Base-by-base conservation (phyloP, 805 yeast species). In the Pichia californica region DNA sequence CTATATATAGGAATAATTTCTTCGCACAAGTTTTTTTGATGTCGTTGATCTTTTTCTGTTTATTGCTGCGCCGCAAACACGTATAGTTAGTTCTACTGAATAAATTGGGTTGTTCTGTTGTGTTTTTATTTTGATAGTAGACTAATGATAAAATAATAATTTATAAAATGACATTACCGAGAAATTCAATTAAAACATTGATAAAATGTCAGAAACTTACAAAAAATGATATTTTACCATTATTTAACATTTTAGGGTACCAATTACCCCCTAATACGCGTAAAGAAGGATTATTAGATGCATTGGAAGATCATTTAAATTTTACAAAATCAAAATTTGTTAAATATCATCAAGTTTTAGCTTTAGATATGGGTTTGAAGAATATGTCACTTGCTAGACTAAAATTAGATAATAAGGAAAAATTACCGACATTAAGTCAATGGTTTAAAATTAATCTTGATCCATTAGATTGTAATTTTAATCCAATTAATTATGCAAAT, bases 381-480 rank as follows among this genome's bases (percentile, higher is more conserved):
- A 63, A 65, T 43, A 63, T 65, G 46, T 57, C 68, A 3, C 50
- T 63, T 35, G 47, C 63, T 34, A 49, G 53, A 35, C 32, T 63
- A 25, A 31, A 52, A 4, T 28, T 41, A 1, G 36, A 41, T 11
- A 19, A 25, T 9, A 7, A 20, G 1, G 30, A 34, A 2, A 21
- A 38, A 3, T 19, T 23, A 6, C 60, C 64, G 1, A 31, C 29
- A 2, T 31, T 63, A 3, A 39, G 39, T 3, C 66, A 63, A 41
- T 63, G 68, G 63, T 51, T 48, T 32, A 65, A 65, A 44, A 47
- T 63, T 54, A 56, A 65, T 42, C 45, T 65, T n/a, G 48, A 60
- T 18, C 41, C 48, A 20, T 53, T 46, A 1, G 44, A 49, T 16
- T 38, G 36, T 10, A 56, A 52, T 10, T 62, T 63, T 36, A 48